Conservation (phyloP, 768 basidiomycete species). For the Amanita subjunquillea region DNA sequence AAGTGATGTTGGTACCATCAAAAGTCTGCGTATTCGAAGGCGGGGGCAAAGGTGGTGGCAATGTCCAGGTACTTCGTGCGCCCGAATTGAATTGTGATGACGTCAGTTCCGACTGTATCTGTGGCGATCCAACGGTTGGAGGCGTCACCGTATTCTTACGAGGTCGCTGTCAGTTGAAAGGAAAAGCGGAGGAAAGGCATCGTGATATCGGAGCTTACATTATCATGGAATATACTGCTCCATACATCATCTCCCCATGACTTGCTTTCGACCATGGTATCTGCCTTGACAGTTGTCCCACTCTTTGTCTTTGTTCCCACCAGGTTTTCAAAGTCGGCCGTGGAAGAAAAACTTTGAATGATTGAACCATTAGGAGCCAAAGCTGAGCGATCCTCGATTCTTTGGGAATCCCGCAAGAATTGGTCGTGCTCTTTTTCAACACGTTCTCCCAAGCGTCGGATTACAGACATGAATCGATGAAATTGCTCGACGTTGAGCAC, state of each 20-base stretch:
- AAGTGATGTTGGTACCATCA: neutral
- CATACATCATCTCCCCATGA: slow-evolving; percentile 81
- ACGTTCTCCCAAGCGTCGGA: slow-evolving; percentile 66
- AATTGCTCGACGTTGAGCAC: slow-evolving; percentile 84
- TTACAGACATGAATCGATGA: slow-evolving; percentile 83
- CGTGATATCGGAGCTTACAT: slow-evolving; percentile 12
- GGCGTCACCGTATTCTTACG: slow-evolving; percentile 5
- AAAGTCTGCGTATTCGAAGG: neutral
- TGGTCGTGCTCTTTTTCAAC: slow-evolving; percentile 91
- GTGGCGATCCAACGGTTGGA: neutral
- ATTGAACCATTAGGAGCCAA: slow-evolving; percentile 31
- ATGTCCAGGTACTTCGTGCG: neutral
- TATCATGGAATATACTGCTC: slow-evolving; percentile 61
- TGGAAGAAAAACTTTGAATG: slow-evolving; percentile 27
- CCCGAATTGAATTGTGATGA: slow-evolving; percentile 22
- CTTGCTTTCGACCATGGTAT: slow-evolving; percentile 26
- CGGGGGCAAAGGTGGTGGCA: neutral
- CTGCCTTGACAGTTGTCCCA: slow-evolving; percentile 33
- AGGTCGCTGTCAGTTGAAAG: slow-evolving; percentile 1
- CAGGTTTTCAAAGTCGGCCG: slow-evolving; percentile 79
- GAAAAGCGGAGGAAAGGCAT: neutral
- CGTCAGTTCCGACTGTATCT: neutral
- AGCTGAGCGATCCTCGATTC: slow-evolving; percentile 72
- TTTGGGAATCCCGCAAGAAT: slow-evolving; percentile 86
- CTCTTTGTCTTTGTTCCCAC: slow-evolving; percentile 53